Percentiles rank a stretch among this genome's conserved stretches.
phyloP scores from a whole-genome alignment of 441 rosid species.

The Adansonia rubrostipa region DNA sequence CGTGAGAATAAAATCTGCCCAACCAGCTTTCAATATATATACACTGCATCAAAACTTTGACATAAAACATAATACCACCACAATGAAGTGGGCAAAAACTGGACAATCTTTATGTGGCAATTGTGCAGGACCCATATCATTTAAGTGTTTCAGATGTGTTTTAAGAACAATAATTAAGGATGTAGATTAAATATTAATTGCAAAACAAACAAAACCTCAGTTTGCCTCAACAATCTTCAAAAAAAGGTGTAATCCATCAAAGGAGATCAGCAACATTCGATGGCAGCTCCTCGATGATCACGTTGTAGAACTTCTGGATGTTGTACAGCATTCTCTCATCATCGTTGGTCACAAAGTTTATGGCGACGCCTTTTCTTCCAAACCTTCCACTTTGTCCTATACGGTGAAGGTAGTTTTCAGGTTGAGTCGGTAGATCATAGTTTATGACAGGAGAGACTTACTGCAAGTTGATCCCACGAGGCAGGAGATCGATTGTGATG shows the following conservation, averaged over 20 bases:
- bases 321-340: slow-evolving; percentile 62
- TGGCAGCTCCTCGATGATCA: slow-evolving; percentile 58
- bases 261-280: slow-evolving; percentile 61
- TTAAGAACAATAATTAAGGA: too few species aligned
- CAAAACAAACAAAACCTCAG: too few species aligned
- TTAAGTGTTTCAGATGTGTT: too few species aligned
- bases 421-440: slow-evolving; percentile 65
- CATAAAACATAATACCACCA: too few species aligned
- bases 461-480: slow-evolving; percentile 68
- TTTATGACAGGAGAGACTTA: slow-evolving; percentile 68
- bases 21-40: too few species aligned
- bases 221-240: slow-evolving; percentile 36
- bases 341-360: slow-evolving; percentile 54
- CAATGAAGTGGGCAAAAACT: too few species aligned
- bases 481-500: slow-evolving; percentile 59
- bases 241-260: slow-evolving; percentile 24
- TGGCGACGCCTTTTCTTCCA: slow-evolving; percentile 68
- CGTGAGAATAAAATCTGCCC: too few species aligned
- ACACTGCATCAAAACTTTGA: too few species aligned
- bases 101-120: too few species aligned
- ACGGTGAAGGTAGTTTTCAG: slow-evolving; percentile 64
- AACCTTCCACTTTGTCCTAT: slow-evolving; percentile 66
- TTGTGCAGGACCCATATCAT: too few species aligned
- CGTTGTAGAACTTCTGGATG: slow-evolving; percentile 62
- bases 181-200: too few species aligned